Base-by-base conservation (phyloP, 2,329 filamentous ascomycete genomes). In the Sporothrix phasma region DNA sequence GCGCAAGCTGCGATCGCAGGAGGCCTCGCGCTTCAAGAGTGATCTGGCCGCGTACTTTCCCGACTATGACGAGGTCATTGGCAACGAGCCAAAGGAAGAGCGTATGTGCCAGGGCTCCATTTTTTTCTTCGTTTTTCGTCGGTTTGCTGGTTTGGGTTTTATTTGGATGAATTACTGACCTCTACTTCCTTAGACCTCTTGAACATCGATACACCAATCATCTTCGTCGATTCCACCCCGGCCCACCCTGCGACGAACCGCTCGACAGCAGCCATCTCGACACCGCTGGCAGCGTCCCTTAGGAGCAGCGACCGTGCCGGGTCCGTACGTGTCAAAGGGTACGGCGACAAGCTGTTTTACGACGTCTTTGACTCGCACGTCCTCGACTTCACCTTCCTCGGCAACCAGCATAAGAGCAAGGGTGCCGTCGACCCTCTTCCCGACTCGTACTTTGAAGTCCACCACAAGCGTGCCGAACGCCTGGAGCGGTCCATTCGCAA, bases 41-140 rank as follows among this genome's bases (percentile, higher is more conserved):
- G 92, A 97, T 72, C 81, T 97, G 66, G 88, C 92, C 43, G 84
- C 86, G 56, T 97, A 96, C 76, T 97, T 97, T 72, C 87, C 89
- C 61, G 92, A 95, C 72, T 97, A 96, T 75, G 92, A 97, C 75
- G 90, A 96, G 73, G 84, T 97, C 69, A 91, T 97, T 76, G 92
- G 90, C 67, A 90, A 95, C 72, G 87, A 90, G 67, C 84, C 87
- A 45, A 88, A 88, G 70, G 88, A 92, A 75, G 80, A 88, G 70
- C 88, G 92, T 92, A 82, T 74, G 84, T 79, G 45, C 24, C 24
- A 34, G n/a, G 4, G 1, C 4, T n/a, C 43, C 5, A 10, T 13
- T 7, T 39, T 39, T 43, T 6, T 56, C 39, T 10, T 39, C 65
- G 3, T 19, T 39, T 47, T 59, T 41, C 17, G 10, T 37, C 15